Evolutionary conservation across 345 rosid genomes (phyloP).

Genomic region (Euclidium syriacum): DNA sequence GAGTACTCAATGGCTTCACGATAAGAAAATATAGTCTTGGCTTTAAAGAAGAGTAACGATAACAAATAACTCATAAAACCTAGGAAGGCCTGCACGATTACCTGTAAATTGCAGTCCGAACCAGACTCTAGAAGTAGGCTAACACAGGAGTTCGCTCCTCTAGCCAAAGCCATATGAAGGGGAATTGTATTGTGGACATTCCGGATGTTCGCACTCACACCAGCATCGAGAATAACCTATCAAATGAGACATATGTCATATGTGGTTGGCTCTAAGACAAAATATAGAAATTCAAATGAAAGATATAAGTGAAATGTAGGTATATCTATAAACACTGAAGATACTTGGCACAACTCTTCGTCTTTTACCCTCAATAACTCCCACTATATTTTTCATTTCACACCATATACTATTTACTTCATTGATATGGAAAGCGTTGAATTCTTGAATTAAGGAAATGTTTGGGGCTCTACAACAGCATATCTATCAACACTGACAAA

Average conservation of each 20-base stretch:
- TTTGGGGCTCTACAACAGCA: neutral
- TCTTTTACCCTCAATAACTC: conserved; percentile 2
- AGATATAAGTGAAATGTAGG: neutral
- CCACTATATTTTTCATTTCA: neutral
- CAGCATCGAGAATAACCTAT: conserved; percentile 91
- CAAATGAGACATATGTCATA: conserved; percentile 12
- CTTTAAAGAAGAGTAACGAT: neutral
- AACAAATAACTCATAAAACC: conserved; percentile 5
- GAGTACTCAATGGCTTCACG: neutral
- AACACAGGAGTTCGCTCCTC: conserved; percentile 90
- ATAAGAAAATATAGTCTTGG: neutral
- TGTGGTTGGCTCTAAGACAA: conserved; percentile 9
- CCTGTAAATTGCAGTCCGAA: conserved; percentile 91
- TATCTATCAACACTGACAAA: conserved; percentile 4
- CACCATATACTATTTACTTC: conserved; percentile 1
- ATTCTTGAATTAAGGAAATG: neutral
- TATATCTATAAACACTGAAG: neutral
- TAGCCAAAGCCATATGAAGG: conserved; percentile 90
- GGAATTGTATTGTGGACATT: conserved; percentile 86
- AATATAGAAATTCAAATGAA: conserved; percentile 5
- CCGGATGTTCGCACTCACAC: conserved; percentile 85
- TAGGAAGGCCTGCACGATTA: conserved; percentile 20
- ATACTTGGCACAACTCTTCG: conserved; percentile 2
- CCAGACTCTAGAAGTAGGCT: conserved; percentile 80
- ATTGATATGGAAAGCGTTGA: neutral